phyloP scores from a whole-genome alignment of 192 early-diverging fungal genomes.

The Rhizophagus clarus region DNA sequence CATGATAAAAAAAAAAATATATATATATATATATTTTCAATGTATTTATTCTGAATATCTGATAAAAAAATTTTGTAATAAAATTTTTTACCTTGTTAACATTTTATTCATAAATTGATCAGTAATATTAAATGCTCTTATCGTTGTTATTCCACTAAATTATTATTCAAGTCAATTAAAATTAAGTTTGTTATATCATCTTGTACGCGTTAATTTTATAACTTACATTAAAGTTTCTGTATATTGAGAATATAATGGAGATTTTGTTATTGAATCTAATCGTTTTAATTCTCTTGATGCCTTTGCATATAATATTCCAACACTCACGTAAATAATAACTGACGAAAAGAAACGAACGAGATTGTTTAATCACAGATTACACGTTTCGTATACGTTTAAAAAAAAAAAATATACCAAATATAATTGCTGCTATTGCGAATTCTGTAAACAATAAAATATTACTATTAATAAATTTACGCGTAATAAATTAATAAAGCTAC shows the following conservation, averaged over 20 bases:
- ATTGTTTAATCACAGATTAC: background rate
- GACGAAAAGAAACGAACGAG: background rate
- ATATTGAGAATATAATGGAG: slow-evolving; percentile 73
- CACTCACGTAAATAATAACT: slow-evolving; percentile 38
- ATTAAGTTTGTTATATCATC: no score
- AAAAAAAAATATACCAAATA: background rate
- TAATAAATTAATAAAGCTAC: slow-evolving; percentile 53
- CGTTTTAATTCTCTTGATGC: slow-evolving; percentile 89
- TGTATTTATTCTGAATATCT: slow-evolving; percentile 38
- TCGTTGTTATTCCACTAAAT: slow-evolving; percentile 65
- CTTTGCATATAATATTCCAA: slow-evolving; percentile 73
- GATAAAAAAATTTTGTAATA: background rate
- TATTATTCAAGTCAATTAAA: background rate
- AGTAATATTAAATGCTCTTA: slow-evolving; percentile 82
- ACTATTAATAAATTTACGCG: background rate
- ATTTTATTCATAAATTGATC: slow-evolving; percentile 66
- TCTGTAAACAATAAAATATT: background rate
- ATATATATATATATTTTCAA: no score
- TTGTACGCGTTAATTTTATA: background rate
- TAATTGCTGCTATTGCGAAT: background rate
- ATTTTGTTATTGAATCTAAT: slow-evolving; percentile 57
- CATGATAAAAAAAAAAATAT: no score
- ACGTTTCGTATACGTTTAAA: no score
- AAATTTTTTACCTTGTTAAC: slow-evolving; percentile 34
- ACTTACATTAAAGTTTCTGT: slow-evolving; percentile 63